Conservation (phyloP, 1,139 yeast genomes). For the Candida labiduridarum region DNA sequence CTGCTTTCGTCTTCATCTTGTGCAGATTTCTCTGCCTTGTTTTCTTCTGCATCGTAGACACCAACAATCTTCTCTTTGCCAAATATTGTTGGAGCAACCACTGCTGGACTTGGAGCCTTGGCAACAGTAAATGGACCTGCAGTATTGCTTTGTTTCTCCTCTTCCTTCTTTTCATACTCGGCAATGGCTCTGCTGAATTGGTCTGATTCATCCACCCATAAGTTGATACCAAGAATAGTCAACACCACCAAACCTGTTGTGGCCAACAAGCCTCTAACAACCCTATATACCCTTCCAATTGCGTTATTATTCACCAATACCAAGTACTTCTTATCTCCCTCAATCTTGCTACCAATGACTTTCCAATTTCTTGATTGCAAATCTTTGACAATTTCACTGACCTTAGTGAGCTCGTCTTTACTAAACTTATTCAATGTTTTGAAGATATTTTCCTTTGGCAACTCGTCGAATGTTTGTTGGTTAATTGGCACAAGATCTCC, state of each 20-base stretch:
- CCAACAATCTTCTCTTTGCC: slow-evolving; percentile 5
- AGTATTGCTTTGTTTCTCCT: not conserved
- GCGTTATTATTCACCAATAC: slow-evolving; percentile 25
- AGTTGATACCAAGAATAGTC: slow-evolving; percentile 31
- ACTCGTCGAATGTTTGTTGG: slow-evolving; percentile 43
- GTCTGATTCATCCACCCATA: slow-evolving; percentile 22
- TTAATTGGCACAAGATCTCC: slow-evolving; percentile 42
- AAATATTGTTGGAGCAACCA: slow-evolving; percentile 1
- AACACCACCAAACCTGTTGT: slow-evolving; percentile 36
- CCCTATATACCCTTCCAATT: slow-evolving; percentile 16
- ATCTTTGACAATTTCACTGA: slow-evolving; percentile 15
- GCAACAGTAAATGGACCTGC: slow-evolving; percentile 7
- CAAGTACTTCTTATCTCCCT: slow-evolving; percentile 27
- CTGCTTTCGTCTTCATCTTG: not conserved
- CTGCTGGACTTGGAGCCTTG: not conserved
- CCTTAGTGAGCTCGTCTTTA: slow-evolving; percentile 25
- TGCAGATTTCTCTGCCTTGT: not conserved
- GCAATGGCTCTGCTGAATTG: slow-evolving; percentile 5
- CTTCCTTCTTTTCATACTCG: slow-evolving; percentile 5
- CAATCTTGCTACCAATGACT: slow-evolving; percentile 33
- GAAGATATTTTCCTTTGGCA: slow-evolving; percentile 46
- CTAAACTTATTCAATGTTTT: slow-evolving; percentile 43
- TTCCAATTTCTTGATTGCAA: slow-evolving; percentile 39
- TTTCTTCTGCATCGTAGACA: not conserved
- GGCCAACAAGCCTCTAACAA: slow-evolving; percentile 33